phyloP scores from a whole-genome alignment of 2,329 filamentous ascomycete species.

The Fusarium duplospermum region DNA sequence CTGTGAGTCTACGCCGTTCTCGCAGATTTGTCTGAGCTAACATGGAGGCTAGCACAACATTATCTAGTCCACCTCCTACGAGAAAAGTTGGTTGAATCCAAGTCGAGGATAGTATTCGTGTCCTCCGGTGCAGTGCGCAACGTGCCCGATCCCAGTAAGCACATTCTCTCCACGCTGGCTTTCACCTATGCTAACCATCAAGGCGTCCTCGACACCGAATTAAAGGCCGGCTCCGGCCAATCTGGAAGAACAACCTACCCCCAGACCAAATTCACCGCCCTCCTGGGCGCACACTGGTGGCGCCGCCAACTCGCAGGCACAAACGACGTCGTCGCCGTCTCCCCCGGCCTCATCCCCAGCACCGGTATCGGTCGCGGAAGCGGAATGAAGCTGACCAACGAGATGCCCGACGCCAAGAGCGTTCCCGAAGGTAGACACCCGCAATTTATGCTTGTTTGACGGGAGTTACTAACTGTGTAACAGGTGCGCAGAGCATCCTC shows the following conservation, averaged over 20 bases:
- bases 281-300: slow-evolving; percentile 67
- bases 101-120: slow-evolving; percentile 61
- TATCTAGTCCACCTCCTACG: slow-evolving; percentile 63
- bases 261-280: slow-evolving; percentile 62
- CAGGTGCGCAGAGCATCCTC: slow-evolving; percentile 60
- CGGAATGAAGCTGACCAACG: slow-evolving; percentile 43
- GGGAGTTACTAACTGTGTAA: slow-evolving; percentile 16
- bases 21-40: slow-evolving; percentile 12
- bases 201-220: slow-evolving; percentile 53
- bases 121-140: slow-evolving; percentile 61
- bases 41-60: slow-evolving; percentile 58
- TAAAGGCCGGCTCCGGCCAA: slow-evolving; percentile 54
- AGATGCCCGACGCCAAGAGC: slow-evolving; percentile 60
- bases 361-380: slow-evolving; percentile 55
- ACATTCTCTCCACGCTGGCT: accelerated
- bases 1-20: slow-evolving; percentile 48
- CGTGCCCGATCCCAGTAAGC: slow-evolving; percentile 53
- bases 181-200: slow-evolving; percentile 2
- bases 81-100: slow-evolving; percentile 59
- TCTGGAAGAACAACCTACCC: slow-evolving; percentile 50
- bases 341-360: slow-evolving; percentile 63
- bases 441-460: background rate
- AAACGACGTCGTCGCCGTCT: slow-evolving; percentile 63
- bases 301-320: slow-evolving; percentile 60
- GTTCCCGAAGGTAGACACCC: slow-evolving; percentile 55